Evolutionary conservation across 352 stramenopile species (phyloP), one percentile per base, ranked within the genome.

Genomic region (Phytopythium helicoides): DNA sequence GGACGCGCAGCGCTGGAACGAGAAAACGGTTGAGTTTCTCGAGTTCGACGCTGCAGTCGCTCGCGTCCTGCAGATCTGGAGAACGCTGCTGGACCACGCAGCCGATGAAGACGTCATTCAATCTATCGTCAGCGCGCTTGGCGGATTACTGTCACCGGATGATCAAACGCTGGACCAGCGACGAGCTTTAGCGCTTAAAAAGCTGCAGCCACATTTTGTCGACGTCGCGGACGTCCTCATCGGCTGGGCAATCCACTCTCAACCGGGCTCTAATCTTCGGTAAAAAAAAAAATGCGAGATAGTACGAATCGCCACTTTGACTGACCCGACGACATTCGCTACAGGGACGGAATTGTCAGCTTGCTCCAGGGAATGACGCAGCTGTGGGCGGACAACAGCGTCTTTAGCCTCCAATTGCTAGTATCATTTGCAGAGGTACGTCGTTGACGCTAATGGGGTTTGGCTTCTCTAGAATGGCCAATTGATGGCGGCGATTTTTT

Each of bases 171-270:
- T 2, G 21, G 34, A 52, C 10, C 60, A 71, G 38, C 79, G 68
- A 62, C 47, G 49, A 9, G 23, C 26, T 3, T 25, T 84, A 8
- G 25, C 76, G 28, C 39, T 68, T 1, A 78, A 67, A 45, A 83
- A 76, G 26, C 16, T 87, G n/a, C 74, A 87, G 62, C 37, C 58
- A 18, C 76, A 87, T 38, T 90, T 90, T 64, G 76, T 90, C 16
- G 76, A 87, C 50, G 71, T 88, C 14, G 80, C 80, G 6, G 76
- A 90, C 23, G 71, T 88, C 16, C 52, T 88, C 8, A 73, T 90
- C 45, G 77, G 72, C 28, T 90, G 80, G 80, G 78, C 73, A 12
- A 86, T 81, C 71, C 83, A 52, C 26, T 61, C 71, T 16, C 63
- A 56, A n/a, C 60, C 69, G 7, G 26, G 52, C 8, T 72, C 52